A percentile compares a stretch with the other conserved stretches of the same genome.
Conservation (phyloP, 2,329 filamentous ascomycete genomes). For the Colletotrichum eleusines region DNA sequence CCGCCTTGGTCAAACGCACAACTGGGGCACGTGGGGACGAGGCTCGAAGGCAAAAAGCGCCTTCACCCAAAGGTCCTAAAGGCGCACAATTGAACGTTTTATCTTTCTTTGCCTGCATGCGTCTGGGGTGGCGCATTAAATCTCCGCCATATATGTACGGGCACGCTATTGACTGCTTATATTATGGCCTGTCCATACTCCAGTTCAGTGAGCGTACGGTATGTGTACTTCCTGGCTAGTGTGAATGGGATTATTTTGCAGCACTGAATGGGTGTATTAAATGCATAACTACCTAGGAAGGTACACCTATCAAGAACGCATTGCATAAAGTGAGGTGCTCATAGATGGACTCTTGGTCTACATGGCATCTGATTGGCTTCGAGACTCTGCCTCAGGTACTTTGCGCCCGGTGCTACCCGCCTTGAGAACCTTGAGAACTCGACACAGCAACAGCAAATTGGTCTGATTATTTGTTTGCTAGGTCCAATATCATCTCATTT, state of each 20-base stretch:
- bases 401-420: not conserved
- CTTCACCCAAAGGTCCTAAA: not conserved
- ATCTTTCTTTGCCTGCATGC: not conserved
- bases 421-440: slow-evolving; percentile 33
- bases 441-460: not conserved
- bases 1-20: not conserved
- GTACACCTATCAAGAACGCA: not conserved
- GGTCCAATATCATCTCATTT: not conserved
- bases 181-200: not conserved
- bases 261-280: not conserved
- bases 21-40: too few species aligned
- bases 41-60: too few species aligned
- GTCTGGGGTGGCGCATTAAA: not conserved
- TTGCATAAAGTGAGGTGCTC: not conserved
- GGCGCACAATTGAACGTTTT: not conserved
- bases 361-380: not conserved
- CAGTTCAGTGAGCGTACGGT: not conserved
- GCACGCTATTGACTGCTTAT: not conserved
- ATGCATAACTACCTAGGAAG: not conserved
- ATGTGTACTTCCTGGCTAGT: too few species aligned
- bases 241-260: not conserved
- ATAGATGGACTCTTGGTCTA: not conserved
- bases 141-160: not conserved
- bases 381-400: not conserved
- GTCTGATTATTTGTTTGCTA: not conserved